phyloP scores from a whole-genome alignment of 2,329 filamentous ascomycete genomes.

The Xylariaceae sp. region DNA sequence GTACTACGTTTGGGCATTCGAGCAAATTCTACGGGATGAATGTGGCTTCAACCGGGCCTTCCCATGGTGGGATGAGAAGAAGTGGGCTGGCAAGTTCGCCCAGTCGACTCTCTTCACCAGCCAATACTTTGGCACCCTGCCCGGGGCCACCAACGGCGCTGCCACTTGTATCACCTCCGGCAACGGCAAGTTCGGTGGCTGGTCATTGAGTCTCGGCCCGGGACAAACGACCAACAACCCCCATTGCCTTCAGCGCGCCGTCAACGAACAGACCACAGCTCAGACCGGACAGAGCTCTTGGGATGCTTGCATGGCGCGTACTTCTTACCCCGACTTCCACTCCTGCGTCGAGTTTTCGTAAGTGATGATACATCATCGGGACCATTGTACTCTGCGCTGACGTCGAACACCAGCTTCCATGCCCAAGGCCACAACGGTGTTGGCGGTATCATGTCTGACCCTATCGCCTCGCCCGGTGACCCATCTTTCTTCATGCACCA shows the following conservation, averaged over 20 bases:
- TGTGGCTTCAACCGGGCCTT: slow-evolving; percentile 28
- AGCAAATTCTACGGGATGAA: slow-evolving; percentile 27
- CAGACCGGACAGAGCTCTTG: slow-evolving; percentile 22
- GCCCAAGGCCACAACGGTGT: slow-evolving; percentile 30
- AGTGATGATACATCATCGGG: slow-evolving; percentile 9
- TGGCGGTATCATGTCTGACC: slow-evolving; percentile 28
- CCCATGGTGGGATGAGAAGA: slow-evolving; percentile 32
- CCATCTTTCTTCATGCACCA: slow-evolving; percentile 33
- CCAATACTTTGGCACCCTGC: slow-evolving; percentile 26
- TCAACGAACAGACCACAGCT: slow-evolving; percentile 22
- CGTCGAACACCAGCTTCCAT: slow-evolving; percentile 19
- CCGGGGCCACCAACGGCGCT: slow-evolving; percentile 18
- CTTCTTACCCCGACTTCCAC: slow-evolving; percentile 26
- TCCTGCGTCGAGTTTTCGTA: slow-evolving; percentile 26
- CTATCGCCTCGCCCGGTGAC: slow-evolving; percentile 27
- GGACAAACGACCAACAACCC: slow-evolving; percentile 22
- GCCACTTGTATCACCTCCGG: slow-evolving; percentile 24
- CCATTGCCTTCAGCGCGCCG: slow-evolving; percentile 29
- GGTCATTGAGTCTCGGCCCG: slow-evolving; percentile 20
- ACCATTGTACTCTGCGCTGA: no score
- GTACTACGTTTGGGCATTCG: slow-evolving; percentile 27
- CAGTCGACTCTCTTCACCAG: slow-evolving; percentile 24
- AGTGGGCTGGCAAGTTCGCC: slow-evolving; percentile 27
- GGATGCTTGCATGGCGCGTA: slow-evolving; percentile 20
- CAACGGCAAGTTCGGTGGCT: slow-evolving; percentile 25